Conservation (phyloP, 2,329 filamentous ascomycete genomes). For the Fragosphaeria purpurea region DNA sequence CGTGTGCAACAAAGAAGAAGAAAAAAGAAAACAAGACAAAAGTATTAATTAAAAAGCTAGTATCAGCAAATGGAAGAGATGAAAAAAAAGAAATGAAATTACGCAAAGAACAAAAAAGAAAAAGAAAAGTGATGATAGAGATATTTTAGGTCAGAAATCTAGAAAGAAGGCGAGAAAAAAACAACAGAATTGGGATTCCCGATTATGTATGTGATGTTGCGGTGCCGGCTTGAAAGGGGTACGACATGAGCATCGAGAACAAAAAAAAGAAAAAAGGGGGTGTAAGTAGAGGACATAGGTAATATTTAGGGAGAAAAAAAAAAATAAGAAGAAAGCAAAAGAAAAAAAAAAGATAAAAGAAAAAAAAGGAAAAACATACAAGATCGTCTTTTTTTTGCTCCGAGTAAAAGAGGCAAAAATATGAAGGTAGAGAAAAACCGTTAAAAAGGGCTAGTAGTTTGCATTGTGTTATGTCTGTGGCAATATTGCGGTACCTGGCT, state of each 20-base stretch:
- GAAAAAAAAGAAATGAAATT: background rate
- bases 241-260: too few relatives aligned
- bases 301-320: background rate
- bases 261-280: too few relatives aligned
- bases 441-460: constrained; percentile 1
- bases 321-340: constrained; percentile 1
- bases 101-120: background rate
- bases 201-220: too few relatives aligned
- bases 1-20: background rate
- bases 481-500: constrained; percentile 5
- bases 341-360: background rate
- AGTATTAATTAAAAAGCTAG: background rate
- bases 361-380: background rate
- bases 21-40: background rate
- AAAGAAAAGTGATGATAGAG: background rate
- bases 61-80: background rate
- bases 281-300: background rate
- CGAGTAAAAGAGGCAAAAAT: background rate
- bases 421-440: background rate
- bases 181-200: background rate
- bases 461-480: constrained; percentile 2
- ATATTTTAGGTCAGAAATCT: background rate
- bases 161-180: background rate
- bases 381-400: too few relatives aligned
- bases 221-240: too few relatives aligned